These are phyloP conservation scores for Hydnomerulius pinastri DNA, from an alignment of 768 basidiomycete genomes.

Conservation along the genomic window DNA sequence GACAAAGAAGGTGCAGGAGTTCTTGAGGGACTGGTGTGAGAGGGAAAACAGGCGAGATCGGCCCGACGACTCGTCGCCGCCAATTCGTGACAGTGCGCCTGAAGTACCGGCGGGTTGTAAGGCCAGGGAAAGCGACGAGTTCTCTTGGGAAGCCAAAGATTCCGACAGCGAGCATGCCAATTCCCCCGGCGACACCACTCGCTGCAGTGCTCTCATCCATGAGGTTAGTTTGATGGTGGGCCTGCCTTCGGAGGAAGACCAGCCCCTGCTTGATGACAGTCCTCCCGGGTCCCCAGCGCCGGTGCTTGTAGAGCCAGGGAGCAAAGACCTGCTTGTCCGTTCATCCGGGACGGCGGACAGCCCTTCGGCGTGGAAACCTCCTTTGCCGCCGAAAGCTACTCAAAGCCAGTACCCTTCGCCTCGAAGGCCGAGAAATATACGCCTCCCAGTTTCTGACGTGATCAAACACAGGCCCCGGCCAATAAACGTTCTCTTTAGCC, in stretches of 20 bases:
- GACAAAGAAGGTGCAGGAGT: constrained; percentile 11
- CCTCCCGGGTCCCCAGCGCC: not conserved
- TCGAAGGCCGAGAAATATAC: constrained; percentile 8
- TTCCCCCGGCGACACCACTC: constrained; percentile 12
- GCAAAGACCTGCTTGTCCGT: not conserved
- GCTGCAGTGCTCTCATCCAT: constrained; percentile 30
- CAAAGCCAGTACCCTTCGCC: constrained; percentile 22
- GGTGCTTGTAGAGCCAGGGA: not conserved
- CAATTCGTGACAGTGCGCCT: not conserved
- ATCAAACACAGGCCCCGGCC: not conserved
- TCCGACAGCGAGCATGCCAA: not conserved
- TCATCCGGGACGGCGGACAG: constrained; percentile 4
- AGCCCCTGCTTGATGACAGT: not conserved
- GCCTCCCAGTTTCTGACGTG: not conserved
- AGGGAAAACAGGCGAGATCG: constrained; percentile 8
- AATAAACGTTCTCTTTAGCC: not conserved
- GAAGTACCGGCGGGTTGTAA: not conserved
- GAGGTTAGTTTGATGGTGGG: constrained; percentile 36
- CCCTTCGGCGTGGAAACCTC: not conserved
- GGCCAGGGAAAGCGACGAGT: constrained; percentile 8
- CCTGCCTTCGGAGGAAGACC: constrained; percentile 22
- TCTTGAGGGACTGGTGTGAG: constrained; percentile 15
- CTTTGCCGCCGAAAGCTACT: constrained; percentile 14
- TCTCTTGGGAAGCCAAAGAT: constrained; percentile 17
- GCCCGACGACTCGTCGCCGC: constrained; percentile 12